A percentile compares a stretch with the other conserved stretches of the same genome.
phyloP scores from a whole-genome alignment of 108 stramenopile species.

The Chaetoceros tenuissimus region DNA sequence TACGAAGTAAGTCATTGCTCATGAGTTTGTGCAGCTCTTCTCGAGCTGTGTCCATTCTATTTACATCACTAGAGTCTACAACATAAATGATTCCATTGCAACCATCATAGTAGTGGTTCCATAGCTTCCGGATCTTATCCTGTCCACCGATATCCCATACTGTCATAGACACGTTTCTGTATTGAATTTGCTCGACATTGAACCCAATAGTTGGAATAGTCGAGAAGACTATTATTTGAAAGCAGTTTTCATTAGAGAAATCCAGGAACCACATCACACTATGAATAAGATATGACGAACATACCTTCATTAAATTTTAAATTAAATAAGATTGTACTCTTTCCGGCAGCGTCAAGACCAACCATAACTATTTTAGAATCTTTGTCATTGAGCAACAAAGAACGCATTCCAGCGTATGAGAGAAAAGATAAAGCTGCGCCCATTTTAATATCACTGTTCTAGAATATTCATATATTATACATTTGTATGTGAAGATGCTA shows the following conservation, averaged over 20 bases:
- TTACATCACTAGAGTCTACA: constrained; percentile 34
- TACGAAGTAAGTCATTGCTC: constrained; percentile 18
- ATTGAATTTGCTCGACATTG: constrained; percentile 41
- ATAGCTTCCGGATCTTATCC: constrained; percentile 39
- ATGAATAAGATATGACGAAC: too few species aligned
- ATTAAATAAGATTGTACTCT: constrained; percentile 44
- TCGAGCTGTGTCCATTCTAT: constrained; percentile 26
- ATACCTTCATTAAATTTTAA: constrained; percentile 18
- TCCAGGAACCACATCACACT: too few species aligned
- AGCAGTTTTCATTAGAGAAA: too few species aligned
- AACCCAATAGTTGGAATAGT: constrained; percentile 57
- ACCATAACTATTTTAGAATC: constrained; percentile 53
- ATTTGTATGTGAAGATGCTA: too few species aligned
- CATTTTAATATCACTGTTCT: too few species aligned
- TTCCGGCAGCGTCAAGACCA: constrained; percentile 52
- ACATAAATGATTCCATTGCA: constrained; percentile 44
- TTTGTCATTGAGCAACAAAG: too few species aligned
- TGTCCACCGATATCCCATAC: constrained; percentile 55
- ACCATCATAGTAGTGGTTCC: constrained; percentile 39
- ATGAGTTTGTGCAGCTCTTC: constrained; percentile 28
- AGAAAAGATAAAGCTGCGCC: too few species aligned
- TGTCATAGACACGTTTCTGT: constrained; percentile 9
- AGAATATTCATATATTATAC: too few species aligned
- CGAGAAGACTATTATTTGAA: constrained; percentile 1
- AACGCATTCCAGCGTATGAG: too few species aligned